phyloP scores from a whole-genome alignment of 352 stramenopile species.

The Phytophthora europaea region DNA sequence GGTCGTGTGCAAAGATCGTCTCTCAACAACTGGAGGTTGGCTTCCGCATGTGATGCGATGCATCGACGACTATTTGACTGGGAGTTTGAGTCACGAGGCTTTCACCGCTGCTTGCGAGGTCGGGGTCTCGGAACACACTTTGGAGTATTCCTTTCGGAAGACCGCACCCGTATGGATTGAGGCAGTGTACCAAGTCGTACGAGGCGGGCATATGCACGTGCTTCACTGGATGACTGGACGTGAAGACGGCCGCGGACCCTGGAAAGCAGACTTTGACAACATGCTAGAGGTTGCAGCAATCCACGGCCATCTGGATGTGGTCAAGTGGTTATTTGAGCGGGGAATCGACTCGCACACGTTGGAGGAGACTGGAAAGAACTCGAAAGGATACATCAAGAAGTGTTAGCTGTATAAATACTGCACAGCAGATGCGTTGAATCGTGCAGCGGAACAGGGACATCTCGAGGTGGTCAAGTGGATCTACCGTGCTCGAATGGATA shows the following conservation, averaged over 20 bases:
- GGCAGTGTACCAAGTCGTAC: neutral
- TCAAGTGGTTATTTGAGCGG: constrained; percentile 6
- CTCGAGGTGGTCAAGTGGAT: constrained; percentile 1
- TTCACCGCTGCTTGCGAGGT: constrained; percentile 2
- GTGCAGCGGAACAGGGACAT: neutral
- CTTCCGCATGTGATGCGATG: constrained; percentile 1
- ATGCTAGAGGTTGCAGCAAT: neutral
- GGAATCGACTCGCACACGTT: neutral
- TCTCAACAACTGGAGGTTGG: neutral
- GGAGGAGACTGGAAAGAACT: neutral
- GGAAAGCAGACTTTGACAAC: constrained; percentile 7
- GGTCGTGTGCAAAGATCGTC: neutral
- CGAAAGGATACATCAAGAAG: neutral
- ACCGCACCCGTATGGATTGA: constrained; percentile 3
- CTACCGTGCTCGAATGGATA: neutral
- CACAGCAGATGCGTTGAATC: neutral
- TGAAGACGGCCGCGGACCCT: constrained; percentile 1
- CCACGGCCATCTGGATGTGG: constrained; percentile 16
- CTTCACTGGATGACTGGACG: constrained; percentile 4
- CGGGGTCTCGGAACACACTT: neutral
- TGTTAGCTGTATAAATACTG: neutral
- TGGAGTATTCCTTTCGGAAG: neutral
- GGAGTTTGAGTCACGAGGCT: neutral
- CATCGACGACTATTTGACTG: constrained; percentile 4
- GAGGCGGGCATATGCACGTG: constrained; percentile 5